Percentiles rank a stretch among this genome's conserved stretches.
Evolutionary conservation across 305 asterid genomes (phyloP).

Genomic region (Plantago rigida): DNA sequence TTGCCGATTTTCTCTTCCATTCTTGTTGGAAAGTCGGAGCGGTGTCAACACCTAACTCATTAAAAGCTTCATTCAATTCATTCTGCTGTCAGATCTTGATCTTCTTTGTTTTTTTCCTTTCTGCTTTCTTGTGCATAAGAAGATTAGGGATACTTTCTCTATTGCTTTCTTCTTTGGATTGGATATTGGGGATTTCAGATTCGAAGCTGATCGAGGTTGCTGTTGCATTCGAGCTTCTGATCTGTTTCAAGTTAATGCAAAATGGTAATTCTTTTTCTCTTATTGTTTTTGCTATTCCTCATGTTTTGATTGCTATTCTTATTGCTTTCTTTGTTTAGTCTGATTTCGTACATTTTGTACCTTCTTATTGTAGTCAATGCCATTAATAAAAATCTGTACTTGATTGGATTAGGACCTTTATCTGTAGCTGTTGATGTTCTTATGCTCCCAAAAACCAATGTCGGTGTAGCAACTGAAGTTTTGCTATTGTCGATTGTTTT

Average conservation of each 20-base stretch:
- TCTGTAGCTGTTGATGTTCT: background rate
- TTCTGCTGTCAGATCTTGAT: conserved; percentile 35
- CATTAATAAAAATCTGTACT: background rate
- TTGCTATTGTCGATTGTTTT: conserved; percentile 9
- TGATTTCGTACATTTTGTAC: background rate
- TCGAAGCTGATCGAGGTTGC: conserved; percentile 25
- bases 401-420: background rate
- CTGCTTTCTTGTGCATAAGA: conserved; percentile 27
- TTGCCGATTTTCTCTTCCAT: conserved; percentile 24
- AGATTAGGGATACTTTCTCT: conserved; percentile 20
- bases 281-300: background rate
- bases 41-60: background rate
- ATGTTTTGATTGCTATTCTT: conserved; percentile 5
- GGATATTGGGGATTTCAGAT: conserved; percentile 20
- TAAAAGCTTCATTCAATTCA: conserved; percentile 18
- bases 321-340: background rate
- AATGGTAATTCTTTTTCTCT: conserved; percentile 43
- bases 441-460: background rate
- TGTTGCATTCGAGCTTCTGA: conserved; percentile 38
- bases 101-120: background rate
- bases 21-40: conserved; percentile 27
- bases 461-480: background rate
- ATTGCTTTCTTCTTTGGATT: conserved; percentile 24
- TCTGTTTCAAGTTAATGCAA: conserved; percentile 43
- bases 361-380: too few species aligned